Base-by-base conservation (phyloP, 306 rosid genomes). In the Ochetophila trinervis region DNA sequence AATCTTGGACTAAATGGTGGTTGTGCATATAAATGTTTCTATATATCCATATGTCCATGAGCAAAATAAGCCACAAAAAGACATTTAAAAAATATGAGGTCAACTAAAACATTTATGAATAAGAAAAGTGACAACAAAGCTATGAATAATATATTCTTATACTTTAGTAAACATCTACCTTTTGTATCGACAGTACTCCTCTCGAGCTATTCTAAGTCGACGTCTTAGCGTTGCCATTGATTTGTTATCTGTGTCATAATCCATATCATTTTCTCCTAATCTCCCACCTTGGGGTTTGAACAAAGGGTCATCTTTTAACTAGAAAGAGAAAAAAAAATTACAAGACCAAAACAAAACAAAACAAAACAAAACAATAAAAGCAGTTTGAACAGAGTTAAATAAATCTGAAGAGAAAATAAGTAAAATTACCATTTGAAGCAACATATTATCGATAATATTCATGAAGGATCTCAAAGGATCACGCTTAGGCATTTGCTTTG, bases 211-310 rank as follows among this genome's bases (percentile, higher is more conserved):
- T 64, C 92, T 92, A 60, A 90, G 92, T 79, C 85, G 92, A 55
- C 88, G 86, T 78, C 97, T 80, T 59, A 90, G 88, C 30, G 84
- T 77, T 72, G 97, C 97, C 97, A 90, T 90, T 71, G 97, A 90
- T 76, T 90, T 90, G 74, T 87, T 90, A 56, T 90, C 97, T 11
- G 92, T 87, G 79, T 90, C 97, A 58, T 90, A 90, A 76, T 90
- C 97, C 88, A 90, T 87, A 75, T 90, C 97, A 8, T 76, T 86
- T 75, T 72, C 95, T 52, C 92, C 97, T 7, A 90, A 79, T 70
- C 54, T 85, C 20, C 95, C 95, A 70, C 97, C 95, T 80, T 87
- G 97, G 40, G 95, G 95, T 77, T 82, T 90, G 83, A 90, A 90
- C 66, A 92, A 84, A 42, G 95, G 90, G 67, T 90, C 97, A 62